Evolutionary conservation across 306 rosid species (phyloP).

Genomic region (Rosa lucieae): DNA sequence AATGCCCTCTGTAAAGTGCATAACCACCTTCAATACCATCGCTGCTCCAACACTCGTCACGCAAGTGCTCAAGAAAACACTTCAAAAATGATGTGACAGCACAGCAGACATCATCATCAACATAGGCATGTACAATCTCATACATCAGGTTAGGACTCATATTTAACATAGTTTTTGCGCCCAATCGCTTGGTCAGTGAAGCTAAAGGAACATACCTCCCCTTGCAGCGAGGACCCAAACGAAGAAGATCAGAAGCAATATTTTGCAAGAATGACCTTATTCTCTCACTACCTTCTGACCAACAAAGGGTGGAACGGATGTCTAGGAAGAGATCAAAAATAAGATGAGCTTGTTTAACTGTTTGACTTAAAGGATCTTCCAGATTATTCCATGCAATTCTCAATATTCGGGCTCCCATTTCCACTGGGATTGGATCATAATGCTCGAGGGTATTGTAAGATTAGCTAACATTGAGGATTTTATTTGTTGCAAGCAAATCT

Average conservation of each 20-base stretch:
- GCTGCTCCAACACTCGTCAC: constrained; percentile 85
- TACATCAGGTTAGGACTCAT: constrained; percentile 62
- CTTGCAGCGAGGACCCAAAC: constrained; percentile 79
- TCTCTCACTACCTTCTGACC: constrained; percentile 69
- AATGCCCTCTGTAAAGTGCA: constrained; percentile 67
- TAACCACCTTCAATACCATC: constrained; percentile 89
- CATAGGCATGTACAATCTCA: constrained; percentile 68
- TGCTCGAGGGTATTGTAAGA: constrained; percentile 38
- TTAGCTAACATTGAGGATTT: constrained; percentile 61
- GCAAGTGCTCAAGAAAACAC: constrained; percentile 82
- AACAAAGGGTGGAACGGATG: constrained; percentile 71
- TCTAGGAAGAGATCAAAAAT: constrained; percentile 87
- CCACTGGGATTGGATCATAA: constrained; percentile 76
- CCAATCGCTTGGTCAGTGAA: constrained; percentile 81
- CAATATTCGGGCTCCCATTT: constrained; percentile 75
- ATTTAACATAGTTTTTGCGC: constrained; percentile 68
- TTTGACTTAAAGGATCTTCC: constrained; percentile 95
- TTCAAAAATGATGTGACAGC: constrained; percentile 86
- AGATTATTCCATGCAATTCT: constrained; percentile 86
- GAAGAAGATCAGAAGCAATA: constrained; percentile 78
- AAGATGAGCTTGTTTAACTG: constrained; percentile 93
- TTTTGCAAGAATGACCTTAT: constrained; percentile 58
- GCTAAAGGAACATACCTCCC: constrained; percentile 95
- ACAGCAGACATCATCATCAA: constrained; percentile 92
- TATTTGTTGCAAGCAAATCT: constrained; percentile 94